phyloP scores from a whole-genome alignment of 163 green algal genomes.

The Scenedesmus sp. region DNA sequence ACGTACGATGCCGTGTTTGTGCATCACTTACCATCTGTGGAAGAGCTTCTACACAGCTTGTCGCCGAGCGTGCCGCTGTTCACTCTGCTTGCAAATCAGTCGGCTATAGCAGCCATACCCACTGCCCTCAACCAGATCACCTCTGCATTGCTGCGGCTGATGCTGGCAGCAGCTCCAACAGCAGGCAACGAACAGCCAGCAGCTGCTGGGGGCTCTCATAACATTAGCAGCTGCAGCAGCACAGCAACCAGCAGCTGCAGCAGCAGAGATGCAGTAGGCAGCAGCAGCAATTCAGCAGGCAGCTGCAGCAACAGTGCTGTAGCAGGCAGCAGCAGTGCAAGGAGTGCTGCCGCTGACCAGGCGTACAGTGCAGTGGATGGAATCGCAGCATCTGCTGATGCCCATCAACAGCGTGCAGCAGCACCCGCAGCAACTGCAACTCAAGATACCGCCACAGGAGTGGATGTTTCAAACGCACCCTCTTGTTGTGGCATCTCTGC shows the following conservation, averaged over 20 bases:
- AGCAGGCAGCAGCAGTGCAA: background rate
- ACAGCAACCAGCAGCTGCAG: too few species aligned
- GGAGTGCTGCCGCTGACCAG: background rate
- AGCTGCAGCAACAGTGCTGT: background rate
- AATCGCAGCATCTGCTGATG: background rate
- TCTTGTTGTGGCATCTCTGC: constrained; percentile 51
- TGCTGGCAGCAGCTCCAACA: constrained; percentile 44
- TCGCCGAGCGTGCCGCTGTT: constrained; percentile 38
- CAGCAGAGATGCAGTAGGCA: background rate
- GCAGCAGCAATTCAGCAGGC: background rate
- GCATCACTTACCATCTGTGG: background rate
- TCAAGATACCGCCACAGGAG: too few species aligned
- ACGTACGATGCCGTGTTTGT: constrained; percentile 79
- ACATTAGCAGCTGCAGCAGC: background rate
- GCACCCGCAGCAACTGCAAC: background rate
- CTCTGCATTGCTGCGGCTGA: constrained; percentile 53
- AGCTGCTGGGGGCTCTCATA: background rate
- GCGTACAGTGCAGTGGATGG: background rate
- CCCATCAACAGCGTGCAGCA: background rate
- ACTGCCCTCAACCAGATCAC: constrained; percentile 67
- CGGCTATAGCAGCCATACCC: constrained; percentile 76
- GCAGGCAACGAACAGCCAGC: background rate
- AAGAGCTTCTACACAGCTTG: constrained; percentile 42
- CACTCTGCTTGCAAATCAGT: constrained; percentile 81
- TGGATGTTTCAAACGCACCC: background rate